Percentiles rank a stretch among this genome's conserved stretches.
Evolutionary conservation across 164 flowering plant species (phyloP).

Genomic region (Vitis amurensis): DNA sequence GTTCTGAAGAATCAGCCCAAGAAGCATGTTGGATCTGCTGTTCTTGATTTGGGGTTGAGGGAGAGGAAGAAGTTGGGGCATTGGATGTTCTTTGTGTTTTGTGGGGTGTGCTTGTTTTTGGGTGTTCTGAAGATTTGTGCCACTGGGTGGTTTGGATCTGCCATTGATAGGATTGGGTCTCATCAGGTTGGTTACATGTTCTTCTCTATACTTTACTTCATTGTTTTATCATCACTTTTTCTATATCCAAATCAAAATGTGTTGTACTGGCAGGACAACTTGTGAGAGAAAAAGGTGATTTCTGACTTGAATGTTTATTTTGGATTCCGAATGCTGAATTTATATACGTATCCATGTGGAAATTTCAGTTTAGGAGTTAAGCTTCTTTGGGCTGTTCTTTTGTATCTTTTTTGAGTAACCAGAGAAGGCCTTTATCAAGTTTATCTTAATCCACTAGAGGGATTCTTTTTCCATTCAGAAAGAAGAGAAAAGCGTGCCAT

Average conservation of each 20-base stretch:
- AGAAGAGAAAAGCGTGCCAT: too few relatives aligned
- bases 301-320: too few relatives aligned
- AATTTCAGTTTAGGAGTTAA: too few relatives aligned
- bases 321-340: too few relatives aligned
- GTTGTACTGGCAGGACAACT: too few relatives aligned
- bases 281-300: too few relatives aligned
- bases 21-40: slow-evolving; percentile 23
- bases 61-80: slow-evolving; percentile 76
- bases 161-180: slow-evolving; percentile 38
- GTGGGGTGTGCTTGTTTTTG: slow-evolving; percentile 78
- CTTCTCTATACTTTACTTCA: not conserved
- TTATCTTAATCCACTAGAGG: too few relatives aligned
- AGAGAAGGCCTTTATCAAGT: too few relatives aligned
- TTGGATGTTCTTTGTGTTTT: slow-evolving; percentile 82
- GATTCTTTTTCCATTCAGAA: too few relatives aligned
- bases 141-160: slow-evolving; percentile 85
- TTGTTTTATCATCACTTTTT: not conserved
- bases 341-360: too few relatives aligned
- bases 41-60: slow-evolving; percentile 40
- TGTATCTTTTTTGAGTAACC: too few relatives aligned
- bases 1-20: slow-evolving; percentile 27
- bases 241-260: not conserved
- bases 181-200: slow-evolving; percentile 27
- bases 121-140: slow-evolving; percentile 83
- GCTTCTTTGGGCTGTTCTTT: too few relatives aligned